A percentile compares a stretch with the other conserved stretches of the same genome.
phyloP scores from a whole-genome alignment of 805 yeast species.

The Tanozyma kutaoensis region DNA sequence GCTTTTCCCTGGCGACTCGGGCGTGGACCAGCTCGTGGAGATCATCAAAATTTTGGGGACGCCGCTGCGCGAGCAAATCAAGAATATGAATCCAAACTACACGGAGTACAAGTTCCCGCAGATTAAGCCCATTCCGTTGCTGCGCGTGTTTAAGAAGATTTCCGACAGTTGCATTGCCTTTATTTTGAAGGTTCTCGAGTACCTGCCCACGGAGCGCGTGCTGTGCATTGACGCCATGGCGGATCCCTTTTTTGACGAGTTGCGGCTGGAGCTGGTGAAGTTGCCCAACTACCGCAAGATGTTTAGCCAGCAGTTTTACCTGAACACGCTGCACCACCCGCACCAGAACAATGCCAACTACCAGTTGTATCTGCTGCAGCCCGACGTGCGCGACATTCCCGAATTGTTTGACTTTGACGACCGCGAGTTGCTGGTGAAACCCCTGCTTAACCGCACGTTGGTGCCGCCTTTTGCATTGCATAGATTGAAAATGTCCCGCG shows the following conservation, averaged over 20 bases:
- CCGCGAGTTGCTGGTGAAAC: conserved; percentile 35
- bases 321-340: conserved; percentile 9
- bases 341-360: conserved; percentile 28
- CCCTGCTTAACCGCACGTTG: conserved; percentile 22
- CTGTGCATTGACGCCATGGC: conserved; percentile 41
- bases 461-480: conserved; percentile 29
- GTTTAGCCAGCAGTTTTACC: conserved; percentile 23
- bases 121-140: conserved; percentile 65
- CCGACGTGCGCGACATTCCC: conserved; percentile 31
- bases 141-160: conserved; percentile 49
- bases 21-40: conserved; percentile 94
- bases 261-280: conserved; percentile 23
- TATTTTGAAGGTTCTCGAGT: conserved; percentile 44
- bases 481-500: conserved; percentile 14
- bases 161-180: conserved; percentile 41
- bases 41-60: conserved; percentile 93
- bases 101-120: conserved; percentile 94
- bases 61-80: conserved; percentile 83
- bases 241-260: conserved; percentile 42
- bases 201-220: conserved; percentile 55
- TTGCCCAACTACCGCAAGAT: conserved; percentile 31
- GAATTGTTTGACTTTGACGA: conserved; percentile 38
- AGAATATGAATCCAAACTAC: conserved; percentile 92
- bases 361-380: conserved; percentile 24
- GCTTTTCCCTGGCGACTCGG: conserved; percentile 93